These are phyloP conservation scores for Metschnikowia continentalis DNA, from an alignment of 805 yeast genomes.

Conservation along the genomic window DNA sequence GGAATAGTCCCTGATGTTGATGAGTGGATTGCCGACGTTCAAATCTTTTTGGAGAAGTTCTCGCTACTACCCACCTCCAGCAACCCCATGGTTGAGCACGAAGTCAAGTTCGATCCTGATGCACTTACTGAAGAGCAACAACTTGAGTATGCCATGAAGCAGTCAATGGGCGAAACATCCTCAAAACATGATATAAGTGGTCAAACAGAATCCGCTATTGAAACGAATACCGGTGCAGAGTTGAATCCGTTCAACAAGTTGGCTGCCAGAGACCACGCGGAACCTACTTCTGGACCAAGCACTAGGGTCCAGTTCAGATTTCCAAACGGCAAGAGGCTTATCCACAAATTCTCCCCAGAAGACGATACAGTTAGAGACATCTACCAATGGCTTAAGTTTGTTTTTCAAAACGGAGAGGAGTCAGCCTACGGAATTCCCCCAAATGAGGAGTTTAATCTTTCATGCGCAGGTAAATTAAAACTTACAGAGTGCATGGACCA, in stretches of 20 bases:
- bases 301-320: slow-evolving; percentile 86
- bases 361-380: slow-evolving; percentile 54
- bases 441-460: slow-evolving; percentile 27
- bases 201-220: slow-evolving; percentile 23
- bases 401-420: slow-evolving; percentile 41
- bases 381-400: slow-evolving; percentile 64
- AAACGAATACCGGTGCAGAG: slow-evolving; percentile 14
- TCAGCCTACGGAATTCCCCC: slow-evolving; percentile 50
- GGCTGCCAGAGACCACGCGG: slow-evolving; percentile 49
- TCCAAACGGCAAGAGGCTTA: slow-evolving; percentile 79
- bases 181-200: slow-evolving; percentile 4
- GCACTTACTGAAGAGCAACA: slow-evolving; percentile 80
- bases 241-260: slow-evolving; percentile 48
- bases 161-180: slow-evolving; percentile 46
- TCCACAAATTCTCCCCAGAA: slow-evolving; percentile 58
- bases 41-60: slow-evolving; percentile 62
- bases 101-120: slow-evolving; percentile 56
- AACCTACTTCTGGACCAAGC: slow-evolving; percentile 56
- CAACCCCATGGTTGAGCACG: slow-evolving; percentile 65
- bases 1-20: slow-evolving; percentile 55
- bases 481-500: slow-evolving; percentile 53
- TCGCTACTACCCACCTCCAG: slow-evolving; percentile 59
- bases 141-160: slow-evolving; percentile 65
- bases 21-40: slow-evolving; percentile 62
- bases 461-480: slow-evolving; percentile 37